Evolutionary conservation across 2,329 filamentous ascomycete genomes (phyloP).

Genomic region (Aspergillus fumigatiaffinis): DNA sequence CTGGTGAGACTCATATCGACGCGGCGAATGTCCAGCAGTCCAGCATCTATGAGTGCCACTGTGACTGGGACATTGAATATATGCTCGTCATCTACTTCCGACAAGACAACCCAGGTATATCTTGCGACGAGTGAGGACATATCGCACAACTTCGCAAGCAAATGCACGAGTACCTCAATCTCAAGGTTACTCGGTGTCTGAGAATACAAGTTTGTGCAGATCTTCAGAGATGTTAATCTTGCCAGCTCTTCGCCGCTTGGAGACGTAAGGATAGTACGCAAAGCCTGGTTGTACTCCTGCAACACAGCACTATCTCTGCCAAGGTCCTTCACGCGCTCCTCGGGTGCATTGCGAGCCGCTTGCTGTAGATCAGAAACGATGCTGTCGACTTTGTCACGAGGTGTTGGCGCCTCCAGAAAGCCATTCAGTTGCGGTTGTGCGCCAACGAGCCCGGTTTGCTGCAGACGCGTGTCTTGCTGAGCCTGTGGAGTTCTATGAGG

Average conservation of each 20-base stretch:
- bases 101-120: conserved; percentile 46
- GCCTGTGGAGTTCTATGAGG: conserved; percentile 55
- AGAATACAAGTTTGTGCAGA: conserved; percentile 55
- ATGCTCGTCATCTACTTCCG: conserved; percentile 55
- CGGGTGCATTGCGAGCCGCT: conserved; percentile 52
- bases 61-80: conserved; percentile 61
- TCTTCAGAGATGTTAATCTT: conserved; percentile 52
- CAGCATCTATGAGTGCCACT: conserved; percentile 56
- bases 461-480: conserved; percentile 43
- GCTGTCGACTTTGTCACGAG: conserved; percentile 51
- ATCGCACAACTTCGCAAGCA: conserved; percentile 60
- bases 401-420: conserved; percentile 53
- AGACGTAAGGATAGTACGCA: conserved; percentile 51
- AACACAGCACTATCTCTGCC: conserved; percentile 52
- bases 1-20: conserved; percentile 71
- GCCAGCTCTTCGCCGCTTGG: conserved; percentile 56
- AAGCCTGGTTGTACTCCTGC: conserved; percentile 55
- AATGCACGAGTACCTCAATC: conserved; percentile 59
- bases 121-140: conserved; percentile 56
- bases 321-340: conserved; percentile 57
- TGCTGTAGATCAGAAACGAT: conserved; percentile 56
- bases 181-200: conserved; percentile 55
- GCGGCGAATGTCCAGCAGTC: conserved; percentile 58
- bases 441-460: conserved; percentile 34
- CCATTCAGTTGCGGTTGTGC: conserved; percentile 55